Evolutionary conservation across 139 green algal genomes (phyloP), one percentile per base, ranked within the genome.

Genomic region (Chlamydomonas sp.): DNA sequence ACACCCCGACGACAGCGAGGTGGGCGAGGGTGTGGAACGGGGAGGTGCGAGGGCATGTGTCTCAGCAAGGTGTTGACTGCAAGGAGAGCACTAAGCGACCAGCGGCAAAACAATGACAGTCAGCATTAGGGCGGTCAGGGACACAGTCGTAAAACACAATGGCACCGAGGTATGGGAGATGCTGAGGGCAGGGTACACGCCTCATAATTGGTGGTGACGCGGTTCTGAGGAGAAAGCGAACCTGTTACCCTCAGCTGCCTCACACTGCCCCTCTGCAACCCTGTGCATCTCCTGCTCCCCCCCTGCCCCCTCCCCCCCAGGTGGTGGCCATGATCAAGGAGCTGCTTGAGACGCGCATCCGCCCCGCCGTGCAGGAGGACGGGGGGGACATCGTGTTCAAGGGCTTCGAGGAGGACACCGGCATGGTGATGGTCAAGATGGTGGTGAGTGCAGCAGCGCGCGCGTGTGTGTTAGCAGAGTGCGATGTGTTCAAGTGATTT

Each of bases 311-410:
- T 5, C 14, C 20, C 78, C 57, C 15, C 5, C 89, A 98, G 94
- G 89, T 97, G 7, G 98, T 99, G 66, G 96, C 97, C 20, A 99
- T 99, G 97, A 99, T 99, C 92, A 99, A 99, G 95, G 98, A 99
- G 94, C 93, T 99, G 81, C 92, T 99, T 78, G 98, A 99, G 84
- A 99, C 98, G 62, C 95, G 98, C 84, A 99, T 99, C 89, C 93
- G 97, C 64, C 98, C 97, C 0, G 96, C 97, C 14, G 98, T 99
- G 77, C 95, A 97, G 90, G 97, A 98, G 78, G 97, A 99, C 86
- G 98, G 98, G 4, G 98, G 98, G 3, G 98, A 99, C 92, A 99
- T 99, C 72, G 87, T 95, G 31, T 99, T 95, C 91, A 90, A 95
- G 77, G 89, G 85, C 20, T 99, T 98, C 90, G 95, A 99, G 88